Conservation (phyloP, 176 grass and related monocot genomes). For the Musa acuminata region DNA sequence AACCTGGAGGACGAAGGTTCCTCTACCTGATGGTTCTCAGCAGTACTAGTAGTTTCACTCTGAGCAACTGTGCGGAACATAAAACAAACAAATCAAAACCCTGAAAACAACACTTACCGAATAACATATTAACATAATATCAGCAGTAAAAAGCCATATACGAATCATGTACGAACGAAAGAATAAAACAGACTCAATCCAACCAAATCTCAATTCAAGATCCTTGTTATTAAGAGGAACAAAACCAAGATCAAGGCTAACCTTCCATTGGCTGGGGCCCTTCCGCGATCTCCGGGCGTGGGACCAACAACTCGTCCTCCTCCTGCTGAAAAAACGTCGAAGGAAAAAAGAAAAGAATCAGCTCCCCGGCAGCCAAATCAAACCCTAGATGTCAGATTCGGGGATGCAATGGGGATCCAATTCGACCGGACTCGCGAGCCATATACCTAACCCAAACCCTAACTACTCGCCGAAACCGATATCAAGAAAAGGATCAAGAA, state of each 20-base stretch:
- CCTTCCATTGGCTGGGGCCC: slow-evolving; percentile 91
- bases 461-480: background rate
- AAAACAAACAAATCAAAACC: background rate
- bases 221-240: background rate
- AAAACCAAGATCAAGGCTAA: slow-evolving; percentile 5
- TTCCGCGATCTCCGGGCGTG: slow-evolving; percentile 59
- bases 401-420: background rate
- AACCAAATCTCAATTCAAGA: background rate
- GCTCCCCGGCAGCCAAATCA: background rate
- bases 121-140: background rate
- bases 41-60: background rate
- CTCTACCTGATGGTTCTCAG: slow-evolving; percentile 9
- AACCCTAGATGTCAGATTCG: background rate
- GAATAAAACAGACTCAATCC: background rate
- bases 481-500: too few species aligned
- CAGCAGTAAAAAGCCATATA: background rate
- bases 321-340: slow-evolving; percentile 27
- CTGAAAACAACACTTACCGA: background rate
- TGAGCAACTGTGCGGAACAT: background rate
- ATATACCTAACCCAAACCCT: background rate
- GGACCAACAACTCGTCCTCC: slow-evolving; percentile 77
- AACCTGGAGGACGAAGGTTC: slow-evolving; percentile 8
- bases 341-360: background rate
- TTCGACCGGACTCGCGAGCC: background rate
- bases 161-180: background rate